Percentiles rank a stretch among this genome's conserved stretches.
Conservation (phyloP, 2,329 filamentous ascomycete genomes). For the Aspergillus sp. region DNA sequence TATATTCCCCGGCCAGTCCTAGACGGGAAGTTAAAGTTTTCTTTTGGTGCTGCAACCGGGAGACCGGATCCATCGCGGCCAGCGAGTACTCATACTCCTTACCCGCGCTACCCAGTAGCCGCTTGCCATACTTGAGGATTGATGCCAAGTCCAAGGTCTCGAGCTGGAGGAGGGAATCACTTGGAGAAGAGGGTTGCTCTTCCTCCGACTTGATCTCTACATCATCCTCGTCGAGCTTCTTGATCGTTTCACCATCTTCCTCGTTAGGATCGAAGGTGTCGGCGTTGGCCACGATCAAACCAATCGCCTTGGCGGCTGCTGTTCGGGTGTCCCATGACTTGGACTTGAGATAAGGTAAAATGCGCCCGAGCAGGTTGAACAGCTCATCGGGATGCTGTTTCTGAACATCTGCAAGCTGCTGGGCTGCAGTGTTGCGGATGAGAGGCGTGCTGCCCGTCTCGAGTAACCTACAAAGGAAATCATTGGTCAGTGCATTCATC, state of each 20-base stretch:
- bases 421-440: slow-evolving; percentile 94
- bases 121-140: slow-evolving; percentile 80
- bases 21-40: slow-evolving; percentile 81
- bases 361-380: slow-evolving; percentile 88
- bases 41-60: slow-evolving; percentile 82
- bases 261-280: slow-evolving; percentile 84
- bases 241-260: slow-evolving; percentile 59
- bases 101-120: slow-evolving; percentile 78
- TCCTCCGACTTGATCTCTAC: slow-evolving; percentile 45
- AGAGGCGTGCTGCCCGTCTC: slow-evolving; percentile 96
- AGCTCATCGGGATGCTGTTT: slow-evolving; percentile 97
- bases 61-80: slow-evolving; percentile 76
- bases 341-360: slow-evolving; percentile 92
- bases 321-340: slow-evolving; percentile 97
- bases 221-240: slow-evolving; percentile 52
- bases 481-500: slow-evolving; percentile 26
- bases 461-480: slow-evolving; percentile 65
- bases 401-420: slow-evolving; percentile 95
- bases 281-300: slow-evolving; percentile 89
- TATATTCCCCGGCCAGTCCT: slow-evolving; percentile 79
- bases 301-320: slow-evolving; percentile 89
- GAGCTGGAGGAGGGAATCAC: slow-evolving; percentile 67
- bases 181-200: slow-evolving; percentile 40
- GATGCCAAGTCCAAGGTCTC: slow-evolving; percentile 74
- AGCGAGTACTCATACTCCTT: slow-evolving; percentile 82